Conservation (phyloP, 202 grass and related monocot genomes). For the Eragrostis tef region DNA sequence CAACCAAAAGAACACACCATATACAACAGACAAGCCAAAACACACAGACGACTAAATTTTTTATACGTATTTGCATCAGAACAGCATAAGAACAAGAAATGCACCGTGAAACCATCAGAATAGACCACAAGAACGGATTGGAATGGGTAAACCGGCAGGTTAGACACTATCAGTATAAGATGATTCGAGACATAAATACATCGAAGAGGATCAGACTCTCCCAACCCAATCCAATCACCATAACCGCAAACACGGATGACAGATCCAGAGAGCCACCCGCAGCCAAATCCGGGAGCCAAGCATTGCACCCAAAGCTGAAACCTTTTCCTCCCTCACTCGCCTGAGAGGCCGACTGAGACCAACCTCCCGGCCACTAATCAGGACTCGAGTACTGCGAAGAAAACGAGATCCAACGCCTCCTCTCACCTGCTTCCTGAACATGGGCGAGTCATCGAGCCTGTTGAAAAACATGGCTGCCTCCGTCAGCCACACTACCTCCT, state of each 20-base stretch:
- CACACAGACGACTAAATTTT: background rate
- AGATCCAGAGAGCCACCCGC: slow-evolving; percentile 36
- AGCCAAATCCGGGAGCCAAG: slow-evolving; percentile 23
- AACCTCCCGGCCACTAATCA: background rate
- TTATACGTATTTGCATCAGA: background rate
- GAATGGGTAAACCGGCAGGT: background rate
- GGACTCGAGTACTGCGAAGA: background rate
- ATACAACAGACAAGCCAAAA: background rate
- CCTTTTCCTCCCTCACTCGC: slow-evolving; percentile 13
- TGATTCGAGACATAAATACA: background rate
- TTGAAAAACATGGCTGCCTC: slow-evolving; percentile 72
- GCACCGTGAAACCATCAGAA: background rate
- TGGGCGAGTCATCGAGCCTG: slow-evolving; percentile 97
- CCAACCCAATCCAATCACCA: background rate
- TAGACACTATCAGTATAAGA: slow-evolving; percentile 9
- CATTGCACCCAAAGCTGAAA: slow-evolving; percentile 44
- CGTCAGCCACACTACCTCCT: slow-evolving; percentile 26
- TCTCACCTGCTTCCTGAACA: slow-evolving; percentile 96
- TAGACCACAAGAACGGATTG: background rate
- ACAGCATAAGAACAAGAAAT: background rate
- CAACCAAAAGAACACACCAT: slow-evolving; percentile 1
- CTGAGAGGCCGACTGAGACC: slow-evolving; percentile 1
- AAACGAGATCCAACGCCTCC: slow-evolving; percentile 41
- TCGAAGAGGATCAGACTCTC: background rate
- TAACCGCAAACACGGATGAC: background rate